Evolutionary conservation across 768 basidiomycete genomes (phyloP), one percentile per base, ranked within the genome.

Genomic region (Trametes cingulata): DNA sequence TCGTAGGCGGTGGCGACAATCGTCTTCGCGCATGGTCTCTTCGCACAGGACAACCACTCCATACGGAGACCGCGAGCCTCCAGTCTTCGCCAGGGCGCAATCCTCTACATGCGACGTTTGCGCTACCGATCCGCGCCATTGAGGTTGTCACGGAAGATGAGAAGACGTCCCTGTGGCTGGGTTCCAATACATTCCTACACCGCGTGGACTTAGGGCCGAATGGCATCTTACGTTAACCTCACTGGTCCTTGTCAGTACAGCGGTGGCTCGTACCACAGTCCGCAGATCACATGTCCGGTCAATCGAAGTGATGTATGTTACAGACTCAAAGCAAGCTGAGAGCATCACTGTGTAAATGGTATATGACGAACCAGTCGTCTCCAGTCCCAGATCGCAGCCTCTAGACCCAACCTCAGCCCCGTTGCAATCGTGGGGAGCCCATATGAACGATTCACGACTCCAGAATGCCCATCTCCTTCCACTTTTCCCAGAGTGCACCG

Each of bases 391-490:
- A 37, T 52, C 55, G 52, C 48, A 36, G 33, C 33, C 33, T 56
- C 57, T 58, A 49, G 13, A 37, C 35, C 41, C 36, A 42, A 25
- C 50, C 37, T 9, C 9, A n/a, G n/a, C 7, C 43, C 15, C 22
- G 33, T 8, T 17, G 22, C 25, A 42, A 27, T 9, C 12, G 8
- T 9, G 6, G 6, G 19, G 10, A 33, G 29, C 10, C 19, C 29
- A 10, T 49, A 25, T 15, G 22, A 15, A 24, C 56, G 12, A 25
- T 29, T 62, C 39, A 77, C 37, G 74, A 73, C 51, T 87, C 85
- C 54, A 88, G 71, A 57, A 88, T 82, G 25, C 93, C 95, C 80
- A 90, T 87, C 63, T 92, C 92, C 74, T 83, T 91, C 91, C 95
- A 95, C 65, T 85, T 86, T 68, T 95, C 91, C 85, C 90, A 93